phyloP scores from a whole-genome alignment of 768 basidiomycete genomes.

The Leccinum subgranulosum region DNA sequence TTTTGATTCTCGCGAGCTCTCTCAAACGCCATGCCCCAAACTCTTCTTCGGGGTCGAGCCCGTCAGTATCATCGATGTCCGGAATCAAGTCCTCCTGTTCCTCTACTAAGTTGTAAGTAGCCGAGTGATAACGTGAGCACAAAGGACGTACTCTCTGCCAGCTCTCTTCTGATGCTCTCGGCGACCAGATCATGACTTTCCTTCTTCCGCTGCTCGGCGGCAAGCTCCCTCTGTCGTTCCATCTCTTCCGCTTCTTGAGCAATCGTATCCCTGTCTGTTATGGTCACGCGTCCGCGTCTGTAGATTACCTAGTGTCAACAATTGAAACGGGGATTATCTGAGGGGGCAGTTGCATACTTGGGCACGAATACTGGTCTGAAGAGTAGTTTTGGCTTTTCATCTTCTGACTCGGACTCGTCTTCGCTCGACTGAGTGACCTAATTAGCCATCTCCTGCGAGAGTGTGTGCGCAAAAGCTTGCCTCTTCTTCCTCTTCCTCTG shows the following conservation, averaged over 20 bases:
- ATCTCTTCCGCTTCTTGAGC: constrained; percentile 76
- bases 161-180: constrained; percentile 87
- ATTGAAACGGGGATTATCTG: neutral
- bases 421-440: constrained; percentile 66
- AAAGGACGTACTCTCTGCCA: constrained; percentile 76
- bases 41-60: constrained; percentile 81
- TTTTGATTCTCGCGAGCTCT: constrained; percentile 89
- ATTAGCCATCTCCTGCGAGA: constrained; percentile 12
- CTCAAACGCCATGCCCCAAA: constrained; percentile 97
- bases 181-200: constrained; percentile 92
- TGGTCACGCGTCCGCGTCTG: constrained; percentile 75
- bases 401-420: constrained; percentile 77
- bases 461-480: constrained; percentile 30
- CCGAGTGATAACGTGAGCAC: neutral
- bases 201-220: constrained; percentile 79
- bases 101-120: constrained; percentile 46
- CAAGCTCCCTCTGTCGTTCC: constrained; percentile 61
- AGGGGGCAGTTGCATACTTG: constrained; percentile 56
- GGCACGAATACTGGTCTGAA: constrained; percentile 94
- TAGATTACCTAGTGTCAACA: constrained; percentile 5
- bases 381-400: constrained; percentile 67
- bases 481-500: constrained; percentile 32
- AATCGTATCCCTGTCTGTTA: constrained; percentile 64
- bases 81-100: constrained; percentile 82
- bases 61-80: constrained; percentile 95